Percentiles rank a stretch among this genome's conserved stretches.
Evolutionary conservation across 2,329 filamentous ascomycete species (phyloP).

Genomic region (Trichoderma atrobrunneum): DNA sequence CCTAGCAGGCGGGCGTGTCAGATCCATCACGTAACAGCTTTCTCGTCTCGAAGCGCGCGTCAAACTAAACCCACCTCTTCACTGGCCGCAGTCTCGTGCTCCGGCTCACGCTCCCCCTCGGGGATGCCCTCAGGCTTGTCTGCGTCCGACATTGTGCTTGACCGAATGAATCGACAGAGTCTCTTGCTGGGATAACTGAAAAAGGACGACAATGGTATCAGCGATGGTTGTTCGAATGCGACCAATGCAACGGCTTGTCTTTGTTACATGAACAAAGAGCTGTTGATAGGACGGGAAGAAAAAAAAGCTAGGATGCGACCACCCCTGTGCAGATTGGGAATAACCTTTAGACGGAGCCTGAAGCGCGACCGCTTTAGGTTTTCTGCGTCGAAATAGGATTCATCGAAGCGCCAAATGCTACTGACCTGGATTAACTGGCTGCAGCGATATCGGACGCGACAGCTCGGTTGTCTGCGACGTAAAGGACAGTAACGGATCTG

Average conservation of each 20-base stretch:
- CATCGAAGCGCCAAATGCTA: background rate
- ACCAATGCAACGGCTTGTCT: background rate
- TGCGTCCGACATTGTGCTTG: conserved; percentile 33
- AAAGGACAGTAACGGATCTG: background rate
- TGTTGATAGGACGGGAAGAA: background rate
- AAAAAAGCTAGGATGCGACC: conserved; percentile 7
- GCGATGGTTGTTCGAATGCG: background rate
- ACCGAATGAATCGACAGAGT: conserved; percentile 20
- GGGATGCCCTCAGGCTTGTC: conserved; percentile 33
- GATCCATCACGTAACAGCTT: conserved; percentile 23
- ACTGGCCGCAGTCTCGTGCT: conserved; percentile 31
- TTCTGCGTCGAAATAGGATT: background rate
- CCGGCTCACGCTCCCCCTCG: conserved; percentile 30
- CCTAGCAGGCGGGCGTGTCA: conserved; percentile 43
- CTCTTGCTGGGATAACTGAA: conserved; percentile 16
- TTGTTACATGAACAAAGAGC: background rate
- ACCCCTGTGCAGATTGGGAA: conserved; percentile 13
- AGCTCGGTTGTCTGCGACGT: conserved; percentile 10
- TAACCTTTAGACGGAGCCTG: background rate
- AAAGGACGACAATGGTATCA: background rate
- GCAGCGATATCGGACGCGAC: conserved; percentile 22
- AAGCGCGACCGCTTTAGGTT: conserved; percentile 9
- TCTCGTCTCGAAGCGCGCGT: conserved; percentile 11
- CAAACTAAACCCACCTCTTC: conserved; percentile 36
- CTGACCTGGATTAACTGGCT: conserved; percentile 17